Evolutionary conservation across 441 rosid genomes (phyloP).

Genomic region (Populus hybrid): DNA sequence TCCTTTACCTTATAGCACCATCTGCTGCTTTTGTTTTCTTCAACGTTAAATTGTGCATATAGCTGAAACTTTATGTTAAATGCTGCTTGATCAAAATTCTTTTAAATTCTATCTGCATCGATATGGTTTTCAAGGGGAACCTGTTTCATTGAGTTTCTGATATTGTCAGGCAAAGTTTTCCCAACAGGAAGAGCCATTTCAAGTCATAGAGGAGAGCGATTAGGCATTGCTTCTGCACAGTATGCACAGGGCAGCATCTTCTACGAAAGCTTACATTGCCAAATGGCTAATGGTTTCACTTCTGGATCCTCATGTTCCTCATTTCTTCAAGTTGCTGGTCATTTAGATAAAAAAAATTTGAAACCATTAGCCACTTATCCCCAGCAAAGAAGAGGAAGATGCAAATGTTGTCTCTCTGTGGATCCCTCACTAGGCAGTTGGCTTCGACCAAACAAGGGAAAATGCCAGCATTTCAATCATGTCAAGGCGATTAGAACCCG

Average conservation of each 20-base stretch:
- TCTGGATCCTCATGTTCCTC: constrained; percentile 22
- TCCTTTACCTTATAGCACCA: background rate
- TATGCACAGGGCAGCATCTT: constrained; percentile 33
- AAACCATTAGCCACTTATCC: constrained; percentile 25
- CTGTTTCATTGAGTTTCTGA: constrained; percentile 11
- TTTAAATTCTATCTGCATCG: constrained; percentile 4
- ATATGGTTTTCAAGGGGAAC: background rate
- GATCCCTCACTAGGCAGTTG: constrained; percentile 26
- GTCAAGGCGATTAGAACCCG: constrained; percentile 43
- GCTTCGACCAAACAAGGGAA: constrained; percentile 27
- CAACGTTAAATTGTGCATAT: background rate
- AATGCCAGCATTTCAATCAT: constrained; percentile 18
- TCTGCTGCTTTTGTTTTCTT: background rate
- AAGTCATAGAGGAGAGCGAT: constrained; percentile 27
- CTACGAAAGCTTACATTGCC: constrained; percentile 27
- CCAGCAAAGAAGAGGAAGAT: constrained; percentile 31
- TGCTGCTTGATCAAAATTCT: background rate
- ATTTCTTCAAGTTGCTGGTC: constrained; percentile 22
- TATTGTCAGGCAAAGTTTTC: constrained; percentile 43
- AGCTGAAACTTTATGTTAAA: background rate
- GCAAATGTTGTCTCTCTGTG: constrained; percentile 29
- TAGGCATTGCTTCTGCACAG: constrained; percentile 20
- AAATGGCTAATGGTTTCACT: constrained; percentile 29
- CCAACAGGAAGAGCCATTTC: constrained; percentile 30
- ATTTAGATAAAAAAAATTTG: constrained; percentile 23